Base-by-base conservation (phyloP, 148 eudicot species). In the Spergularia marina region DNA sequence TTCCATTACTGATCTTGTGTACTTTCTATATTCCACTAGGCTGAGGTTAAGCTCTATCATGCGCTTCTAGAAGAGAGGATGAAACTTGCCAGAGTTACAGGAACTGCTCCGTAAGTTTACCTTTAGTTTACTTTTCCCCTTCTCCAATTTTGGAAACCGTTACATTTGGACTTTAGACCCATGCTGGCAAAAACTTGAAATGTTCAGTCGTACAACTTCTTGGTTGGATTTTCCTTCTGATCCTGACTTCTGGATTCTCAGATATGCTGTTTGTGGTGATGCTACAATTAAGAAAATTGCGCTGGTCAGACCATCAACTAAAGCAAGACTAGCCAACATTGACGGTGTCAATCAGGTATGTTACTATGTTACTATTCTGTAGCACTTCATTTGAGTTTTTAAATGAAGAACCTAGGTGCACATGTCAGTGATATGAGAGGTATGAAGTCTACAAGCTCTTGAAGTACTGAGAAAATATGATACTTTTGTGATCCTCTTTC, bases 341-440 rank as follows among this genome's bases (percentile, higher is more conserved):
- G 94, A 90, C 77, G 97, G 97, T 74, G 92, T 91, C 71, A 91
- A 91, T 83, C 97, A 91, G 94, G 97, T 91, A 82, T 76, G 52
- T 74, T 52, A 12, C n/a, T 17, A 25, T 73, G n/a, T n/a, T n/a
- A n/a, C n/a, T n/a, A n/a, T 68, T 40, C 18, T 52, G 17, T 73
- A 40, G 74, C 61, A 49, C 15, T 20, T 17, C 62, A 39, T 20
- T 57, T 10, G 13, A 12, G n/a, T 14, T 76, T 76, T 58, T 21
- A 47, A 71, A 47, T 76, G 59, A 30, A 68, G 54, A 30, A 14
- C 60, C 21, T 44, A 20, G 53, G 44, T 40, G 54, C 4, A 36
- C 7, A 25, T 40, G 10, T 15, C 75, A 58, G 75, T 58, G 25
- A 57, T 72, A 30, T 10, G 2, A 7, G 17, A 70, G 41, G 59